These are phyloP conservation scores for Phytophthora kernoviae DNA, from an alignment of 352 stramenopile species.

Conservation along the genomic window DNA sequence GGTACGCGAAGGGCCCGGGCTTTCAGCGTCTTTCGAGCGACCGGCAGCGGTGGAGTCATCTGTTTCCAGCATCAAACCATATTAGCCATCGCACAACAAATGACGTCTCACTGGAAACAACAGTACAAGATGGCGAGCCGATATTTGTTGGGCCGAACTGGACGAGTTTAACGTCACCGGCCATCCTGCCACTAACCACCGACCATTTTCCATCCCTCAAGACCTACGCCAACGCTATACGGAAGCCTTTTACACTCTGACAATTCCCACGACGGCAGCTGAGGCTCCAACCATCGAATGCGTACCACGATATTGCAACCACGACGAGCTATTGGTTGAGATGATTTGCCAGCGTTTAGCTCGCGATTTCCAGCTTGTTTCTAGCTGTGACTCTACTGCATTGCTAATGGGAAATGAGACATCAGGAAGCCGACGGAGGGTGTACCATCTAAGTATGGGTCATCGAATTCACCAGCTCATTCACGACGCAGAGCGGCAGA, in stretches of 20 bases:
- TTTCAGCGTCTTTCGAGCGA: constrained; percentile 75
- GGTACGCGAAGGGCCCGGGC: constrained; percentile 43
- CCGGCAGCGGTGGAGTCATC: constrained; percentile 94
- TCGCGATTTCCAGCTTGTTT: constrained; percentile 80
- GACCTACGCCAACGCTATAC: constrained; percentile 70
- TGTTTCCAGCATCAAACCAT: constrained; percentile 86
- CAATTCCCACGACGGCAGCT: constrained; percentile 48
- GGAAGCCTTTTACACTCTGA: constrained; percentile 85
- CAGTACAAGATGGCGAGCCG: constrained; percentile 29
- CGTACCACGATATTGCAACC: constrained; percentile 63
- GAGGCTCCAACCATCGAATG: constrained; percentile 39
- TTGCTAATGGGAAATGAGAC: constrained; percentile 30
- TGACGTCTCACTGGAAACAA: constrained; percentile 4
- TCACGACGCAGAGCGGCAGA: constrained; percentile 73
- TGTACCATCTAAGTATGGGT: constrained; percentile 80
- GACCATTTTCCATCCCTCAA: constrained; percentile 86
- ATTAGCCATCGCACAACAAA: constrained; percentile 4
- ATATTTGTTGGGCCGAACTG: constrained; percentile 94
- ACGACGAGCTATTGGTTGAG: constrained; percentile 75
- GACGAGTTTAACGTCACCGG: constrained; percentile 95
- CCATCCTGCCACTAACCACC: constrained; percentile 92
- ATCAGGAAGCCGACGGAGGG: constrained; percentile 26
- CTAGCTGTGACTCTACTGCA: constrained; percentile 39
- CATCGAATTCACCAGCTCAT: constrained; percentile 84
- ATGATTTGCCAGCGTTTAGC: constrained; percentile 85